Base-by-base conservation (phyloP, 805 yeast genomes). In the Millerago galiae region DNA sequence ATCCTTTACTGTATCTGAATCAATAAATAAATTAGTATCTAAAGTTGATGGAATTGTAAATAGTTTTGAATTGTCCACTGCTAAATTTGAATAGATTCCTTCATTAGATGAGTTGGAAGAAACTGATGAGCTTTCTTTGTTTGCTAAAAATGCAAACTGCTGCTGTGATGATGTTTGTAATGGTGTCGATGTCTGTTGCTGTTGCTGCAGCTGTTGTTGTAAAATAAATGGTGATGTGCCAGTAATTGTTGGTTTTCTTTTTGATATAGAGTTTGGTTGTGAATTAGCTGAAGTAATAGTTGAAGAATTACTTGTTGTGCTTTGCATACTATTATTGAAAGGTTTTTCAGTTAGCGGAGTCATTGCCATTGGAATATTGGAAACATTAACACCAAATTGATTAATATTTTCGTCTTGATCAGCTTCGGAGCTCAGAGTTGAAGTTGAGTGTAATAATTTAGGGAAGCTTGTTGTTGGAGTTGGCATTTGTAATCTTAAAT, bases 301-400 rank as follows among this genome's bases (percentile, higher is more conserved):
- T 9, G 41, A 24, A 18, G 46, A 24, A 24, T 16, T 34, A 2
- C 17, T 27, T 11, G 17, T 27, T 3, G 28, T 13, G 12, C 34
- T 10, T 10, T 38, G 4, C 17, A 42, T 21, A 26, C 46, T 24
- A 37, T 50, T 16, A 38, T 33, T 37, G 17, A 34, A 43, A 8
- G 64, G 58, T 42, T 68, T 79, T 51, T 85, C 95, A 2, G 86
- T 73, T 5, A 84, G 78, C 2, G 93, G 95, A 0, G 95, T 85
- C 93, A 85, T 84, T 0, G 86, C 76, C 52, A 79, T 65, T 1
- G 86, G 79, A 4, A 74, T 58, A 42, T 65, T 62, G 8, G 71
- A 66, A 3, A 74, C 68, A 56, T 78, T 71, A 53, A 79, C 69
- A 39, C 90, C 85, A 68, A 80, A 79, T 54, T 84, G 85, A 58